These are phyloP conservation scores for Heritiera fomes DNA, from an alignment of 345 rosid genomes.

Conservation along the genomic window DNA sequence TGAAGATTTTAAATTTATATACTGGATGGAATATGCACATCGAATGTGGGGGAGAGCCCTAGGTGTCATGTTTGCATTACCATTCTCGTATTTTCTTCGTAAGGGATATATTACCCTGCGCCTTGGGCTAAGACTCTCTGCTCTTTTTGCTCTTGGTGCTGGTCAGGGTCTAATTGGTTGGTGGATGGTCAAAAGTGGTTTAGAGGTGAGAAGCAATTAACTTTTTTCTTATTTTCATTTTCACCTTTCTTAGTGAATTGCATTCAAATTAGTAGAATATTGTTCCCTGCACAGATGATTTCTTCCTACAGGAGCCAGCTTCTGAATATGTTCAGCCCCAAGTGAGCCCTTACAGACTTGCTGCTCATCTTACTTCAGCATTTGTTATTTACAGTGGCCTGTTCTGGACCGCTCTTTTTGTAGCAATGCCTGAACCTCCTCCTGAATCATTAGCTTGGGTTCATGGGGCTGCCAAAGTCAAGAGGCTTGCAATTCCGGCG, in stretches of 20 bases:
- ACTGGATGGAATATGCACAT: slow-evolving; percentile 98
- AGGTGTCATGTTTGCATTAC: slow-evolving; percentile 93
- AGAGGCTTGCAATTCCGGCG: slow-evolving; percentile 76
- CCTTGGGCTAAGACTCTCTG: slow-evolving; percentile 79
- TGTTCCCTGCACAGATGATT: slow-evolving; percentile 22
- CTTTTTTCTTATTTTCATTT: not conserved
- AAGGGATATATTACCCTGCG: slow-evolving; percentile 80
- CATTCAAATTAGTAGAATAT: not conserved
- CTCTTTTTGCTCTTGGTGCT: slow-evolving; percentile 90
- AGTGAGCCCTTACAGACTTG: slow-evolving; percentile 93
- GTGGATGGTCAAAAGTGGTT: slow-evolving; percentile 99
- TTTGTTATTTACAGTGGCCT: slow-evolving; percentile 85
- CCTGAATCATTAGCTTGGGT: slow-evolving; percentile 87
- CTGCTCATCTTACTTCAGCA: slow-evolving; percentile 95
- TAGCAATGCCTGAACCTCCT: slow-evolving; percentile 95
- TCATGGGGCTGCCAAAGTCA: slow-evolving; percentile 80
- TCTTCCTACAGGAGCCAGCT: slow-evolving; percentile 70
- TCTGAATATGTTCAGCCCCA: slow-evolving; percentile 86
- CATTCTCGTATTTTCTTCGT: slow-evolving; percentile 87
- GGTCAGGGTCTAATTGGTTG: slow-evolving; percentile 97
- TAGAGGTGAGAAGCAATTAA: slow-evolving; percentile 59
- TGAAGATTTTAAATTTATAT: slow-evolving; percentile 92
- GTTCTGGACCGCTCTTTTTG: slow-evolving; percentile 93
- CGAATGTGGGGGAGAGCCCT: slow-evolving; percentile 99
- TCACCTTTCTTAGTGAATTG: not conserved